Evolutionary conservation across 1,139 yeast genomes (phyloP), one percentile per base, ranked within the genome.

Genomic region (Magnusiomyces suaveolens): DNA sequence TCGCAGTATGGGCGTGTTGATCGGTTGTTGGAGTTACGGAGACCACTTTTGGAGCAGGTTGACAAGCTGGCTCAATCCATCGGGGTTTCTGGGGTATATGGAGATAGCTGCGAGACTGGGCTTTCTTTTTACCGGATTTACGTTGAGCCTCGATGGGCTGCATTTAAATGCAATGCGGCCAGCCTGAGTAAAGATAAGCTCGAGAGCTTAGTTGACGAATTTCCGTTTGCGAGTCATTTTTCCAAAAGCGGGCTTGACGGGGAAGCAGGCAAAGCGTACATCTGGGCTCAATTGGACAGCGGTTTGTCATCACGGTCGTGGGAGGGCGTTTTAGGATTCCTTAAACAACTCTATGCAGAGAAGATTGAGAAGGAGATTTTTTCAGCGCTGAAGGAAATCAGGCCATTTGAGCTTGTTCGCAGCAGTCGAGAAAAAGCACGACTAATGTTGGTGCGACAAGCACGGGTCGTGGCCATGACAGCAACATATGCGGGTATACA

Each of bases 71-170:
- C 80, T 0, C 54, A 57, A 1, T 43, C 58, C 1, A 54, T 77
- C 47, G 71, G 66, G 0, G 60, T 73, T n/a, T 69, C 66, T 1
- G 78, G 77, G 0, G 75, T 72, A 0, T 73, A 72, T 61, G 78
- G 74, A 1, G 72, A 73, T 44, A 71, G 74, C 14, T 67, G 75
- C 32, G 73, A 70, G 18, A 70, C 77, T n/a, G 79, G 81, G 0
- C 58, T 61, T 21, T 62, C 64, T 46, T 72, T 79, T 51, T 74
- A 63, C 60, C 57, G 63, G 14, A 59, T 61, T 1, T 68, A 72
- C 48, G 61, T 79, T 2, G 52, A 59, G 20, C 66, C 70, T 1
- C 53, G 56, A 20, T 74, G 79, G 78, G 51, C 56, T 1, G 43
- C 56, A 1, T 72, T 63, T 56, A 56, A 67, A 46, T 32, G 29